A percentile compares a stretch with the other conserved stretches of the same genome.
These are phyloP conservation scores for Lactuca sativa DNA, from an alignment of 129 eudicot species.

Conservation along the genomic window DNA sequence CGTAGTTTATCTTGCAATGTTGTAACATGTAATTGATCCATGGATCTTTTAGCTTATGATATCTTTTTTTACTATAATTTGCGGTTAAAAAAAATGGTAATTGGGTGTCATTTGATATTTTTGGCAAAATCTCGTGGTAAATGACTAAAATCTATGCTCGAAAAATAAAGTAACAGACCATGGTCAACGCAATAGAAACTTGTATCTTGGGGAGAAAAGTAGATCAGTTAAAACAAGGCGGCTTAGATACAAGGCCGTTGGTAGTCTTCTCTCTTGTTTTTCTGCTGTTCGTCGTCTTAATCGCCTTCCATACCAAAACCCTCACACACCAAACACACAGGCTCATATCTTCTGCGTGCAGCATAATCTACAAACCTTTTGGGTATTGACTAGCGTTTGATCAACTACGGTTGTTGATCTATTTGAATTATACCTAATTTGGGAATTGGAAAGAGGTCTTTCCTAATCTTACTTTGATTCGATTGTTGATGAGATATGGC, in stretches of 20 bases:
- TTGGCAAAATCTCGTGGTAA: too few species aligned
- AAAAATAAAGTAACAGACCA: neutral
- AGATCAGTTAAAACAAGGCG: neutral
- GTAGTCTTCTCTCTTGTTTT: neutral
- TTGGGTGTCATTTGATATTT: too few species aligned
- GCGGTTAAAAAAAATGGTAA: too few species aligned
- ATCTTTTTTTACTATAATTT: too few species aligned
- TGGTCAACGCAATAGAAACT: neutral
- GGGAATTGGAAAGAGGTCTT: neutral
- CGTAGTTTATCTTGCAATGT: too few species aligned
- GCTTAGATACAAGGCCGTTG: neutral
- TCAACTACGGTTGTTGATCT: neutral
- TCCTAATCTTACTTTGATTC: neutral
- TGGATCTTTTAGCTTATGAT: too few species aligned
- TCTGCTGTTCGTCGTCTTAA: neutral
- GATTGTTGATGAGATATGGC: constrained; percentile 43
- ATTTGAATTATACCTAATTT: neutral
- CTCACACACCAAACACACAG: neutral
- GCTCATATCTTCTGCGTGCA: neutral
- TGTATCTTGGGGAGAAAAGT: neutral
- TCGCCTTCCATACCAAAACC: neutral
- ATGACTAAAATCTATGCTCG: neutral
- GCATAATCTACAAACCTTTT: neutral
- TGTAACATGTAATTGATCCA: too few species aligned
- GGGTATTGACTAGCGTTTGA: neutral